Percentiles rank a stretch among this genome's conserved stretches.
phyloP scores from a whole-genome alignment of 2,329 filamentous ascomycete genomes.

The Geosmithia flava region DNA sequence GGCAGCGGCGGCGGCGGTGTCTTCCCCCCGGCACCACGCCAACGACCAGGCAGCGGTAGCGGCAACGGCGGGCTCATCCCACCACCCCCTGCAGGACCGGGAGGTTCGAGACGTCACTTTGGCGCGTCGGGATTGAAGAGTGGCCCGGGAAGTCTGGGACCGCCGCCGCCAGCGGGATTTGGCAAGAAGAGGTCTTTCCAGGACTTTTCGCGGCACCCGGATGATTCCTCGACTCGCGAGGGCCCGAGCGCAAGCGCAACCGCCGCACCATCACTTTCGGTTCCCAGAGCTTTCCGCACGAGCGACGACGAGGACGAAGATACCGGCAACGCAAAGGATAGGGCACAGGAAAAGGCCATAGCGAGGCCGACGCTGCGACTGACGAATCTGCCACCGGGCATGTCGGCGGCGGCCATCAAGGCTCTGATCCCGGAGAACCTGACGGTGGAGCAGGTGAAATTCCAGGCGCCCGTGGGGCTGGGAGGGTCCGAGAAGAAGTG shows the following conservation, averaged over 20 bases:
- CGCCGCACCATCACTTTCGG: conserved; percentile 33
- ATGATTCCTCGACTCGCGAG: not conserved
- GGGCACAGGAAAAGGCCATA: conserved; percentile 44
- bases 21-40: conserved; percentile 6
- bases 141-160: conserved; percentile 50
- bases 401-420: conserved; percentile 46
- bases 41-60: conserved; percentile 8
- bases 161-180: conserved; percentile 32
- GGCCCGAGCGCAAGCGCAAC: conserved; percentile 12
- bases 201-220: conserved; percentile 21
- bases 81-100: conserved; percentile 10
- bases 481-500: conserved; percentile 54
- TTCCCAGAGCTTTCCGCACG: conserved; percentile 62
- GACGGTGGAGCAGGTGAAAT: conserved; percentile 60
- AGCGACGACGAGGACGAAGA: conserved; percentile 45
- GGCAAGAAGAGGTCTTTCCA: conserved; percentile 41
- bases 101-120: conserved; percentile 50
- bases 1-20: not conserved
- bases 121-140: conserved; percentile 42
- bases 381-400: conserved; percentile 47
- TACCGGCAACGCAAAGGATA: conserved; percentile 12
- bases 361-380: conserved; percentile 52
- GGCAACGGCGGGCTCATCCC: conserved; percentile 1
- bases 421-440: conserved; percentile 46
- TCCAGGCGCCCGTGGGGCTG: conserved; percentile 43